Evolutionary conservation across 2,329 filamentous ascomycete genomes (phyloP).

Genomic region (Ophiostoma populinum): DNA sequence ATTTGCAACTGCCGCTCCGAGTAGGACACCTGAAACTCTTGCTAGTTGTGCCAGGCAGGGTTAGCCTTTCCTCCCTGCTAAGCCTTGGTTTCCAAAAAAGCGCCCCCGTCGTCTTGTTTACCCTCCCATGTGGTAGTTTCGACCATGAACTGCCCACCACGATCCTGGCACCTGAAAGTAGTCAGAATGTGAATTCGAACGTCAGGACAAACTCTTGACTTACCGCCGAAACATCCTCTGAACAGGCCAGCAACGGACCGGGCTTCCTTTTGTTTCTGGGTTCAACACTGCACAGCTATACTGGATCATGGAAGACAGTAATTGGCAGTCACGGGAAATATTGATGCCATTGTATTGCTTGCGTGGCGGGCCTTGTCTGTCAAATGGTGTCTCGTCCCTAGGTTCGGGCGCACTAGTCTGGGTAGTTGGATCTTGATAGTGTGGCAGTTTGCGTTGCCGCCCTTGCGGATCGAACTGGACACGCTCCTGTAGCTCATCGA

Average conservation of each 20-base stretch:
- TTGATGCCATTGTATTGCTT: conserved; percentile 22
- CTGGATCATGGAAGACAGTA: conserved; percentile 37
- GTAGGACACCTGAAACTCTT: too few relatives aligned
- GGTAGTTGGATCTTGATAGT: background rate
- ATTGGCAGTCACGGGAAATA: conserved; percentile 32
- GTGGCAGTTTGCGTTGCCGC: conserved; percentile 32
- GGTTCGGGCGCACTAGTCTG: background rate
- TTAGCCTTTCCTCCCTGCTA: too few relatives aligned
- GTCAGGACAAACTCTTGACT: too few relatives aligned
- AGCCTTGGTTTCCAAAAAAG: too few relatives aligned
- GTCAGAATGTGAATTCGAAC: background rate
- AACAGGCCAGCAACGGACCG: conserved; percentile 38
- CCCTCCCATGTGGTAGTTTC: conserved; percentile 49
- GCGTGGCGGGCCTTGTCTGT: too few relatives aligned
- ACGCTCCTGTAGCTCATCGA: conserved; percentile 29
- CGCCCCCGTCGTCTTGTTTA: too few relatives aligned
- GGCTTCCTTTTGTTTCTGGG: conserved; percentile 26
- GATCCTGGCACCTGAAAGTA: conserved; percentile 35
- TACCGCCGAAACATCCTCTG: conserved; percentile 43
- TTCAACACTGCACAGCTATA: conserved; percentile 39
- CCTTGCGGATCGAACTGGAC: conserved; percentile 31
- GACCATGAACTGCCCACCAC: conserved; percentile 37
- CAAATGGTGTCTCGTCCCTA: too few relatives aligned
- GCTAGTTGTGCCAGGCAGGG: too few relatives aligned
- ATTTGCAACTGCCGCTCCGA: too few relatives aligned